Evolutionary conservation across 345 rosid genomes (phyloP).

Genomic region (Camelina laxa): DNA sequence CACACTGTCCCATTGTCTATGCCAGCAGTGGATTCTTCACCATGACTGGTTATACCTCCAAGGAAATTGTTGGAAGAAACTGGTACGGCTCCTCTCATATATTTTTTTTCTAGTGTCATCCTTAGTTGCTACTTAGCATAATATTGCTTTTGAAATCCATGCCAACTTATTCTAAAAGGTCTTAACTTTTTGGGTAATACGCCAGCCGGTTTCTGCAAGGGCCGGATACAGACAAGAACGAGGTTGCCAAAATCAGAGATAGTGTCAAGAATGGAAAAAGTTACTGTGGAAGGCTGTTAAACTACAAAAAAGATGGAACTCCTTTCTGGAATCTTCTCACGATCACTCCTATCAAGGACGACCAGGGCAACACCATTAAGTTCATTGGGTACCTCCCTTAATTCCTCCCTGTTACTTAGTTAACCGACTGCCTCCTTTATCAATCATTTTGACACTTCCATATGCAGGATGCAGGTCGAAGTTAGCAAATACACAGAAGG

Average conservation of each 20-base stretch:
- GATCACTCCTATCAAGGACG: constrained; percentile 88
- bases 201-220: constrained; percentile 98
- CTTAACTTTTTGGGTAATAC: constrained; percentile 25
- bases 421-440: constrained; percentile 1
- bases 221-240: constrained; percentile 73
- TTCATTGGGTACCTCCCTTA: constrained; percentile 74
- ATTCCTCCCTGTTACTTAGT: not conserved
- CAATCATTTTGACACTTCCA: constrained; percentile 10
- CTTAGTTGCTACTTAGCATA: not conserved
- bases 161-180: constrained; percentile 25
- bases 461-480: constrained; percentile 95
- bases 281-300: constrained; percentile 89
- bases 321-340: constrained; percentile 99
- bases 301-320: constrained; percentile 89
- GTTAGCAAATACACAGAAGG: constrained; percentile 98
- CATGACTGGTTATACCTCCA: constrained; percentile 91
- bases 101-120: not conserved
- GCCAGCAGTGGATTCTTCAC: constrained; percentile 94
- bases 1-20: constrained; percentile 85
- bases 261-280: constrained; percentile 73
- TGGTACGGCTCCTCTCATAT: constrained; percentile 56
- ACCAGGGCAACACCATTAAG: constrained; percentile 74
- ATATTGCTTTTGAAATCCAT: constrained; percentile 8
- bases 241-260: constrained; percentile 78
- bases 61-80: constrained; percentile 86